Evolutionary conservation across 75 land plant genomes (phyloP), one percentile per base, ranked within the genome.

Genomic region (Chamaecyparis obtusa): DNA sequence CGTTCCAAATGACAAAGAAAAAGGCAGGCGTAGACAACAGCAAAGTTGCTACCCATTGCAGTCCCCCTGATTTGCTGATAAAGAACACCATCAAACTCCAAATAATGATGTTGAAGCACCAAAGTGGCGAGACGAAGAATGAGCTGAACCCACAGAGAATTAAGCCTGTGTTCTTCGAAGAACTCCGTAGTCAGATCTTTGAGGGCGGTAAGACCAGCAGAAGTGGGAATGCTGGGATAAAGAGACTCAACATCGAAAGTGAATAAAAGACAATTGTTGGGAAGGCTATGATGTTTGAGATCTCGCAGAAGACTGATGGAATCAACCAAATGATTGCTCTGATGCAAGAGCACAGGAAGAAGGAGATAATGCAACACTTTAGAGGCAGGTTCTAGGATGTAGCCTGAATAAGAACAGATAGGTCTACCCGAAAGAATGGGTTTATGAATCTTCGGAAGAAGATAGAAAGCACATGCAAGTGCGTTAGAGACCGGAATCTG

Each of bases 21-120:
- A 0, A 85, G 1, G 17, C 75, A 85, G 32, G 78, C 44, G 16
- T 85, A 85, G 1, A 35, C 71, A 16, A 67, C 86, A 13, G 7
- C 33, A 85, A 85, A 85, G 21, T 67, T 85, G 5, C 76, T 67
- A 0, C 21, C 86, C 86, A 60, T 85, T 0, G 75, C 7, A 67
- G 43, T 67, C 13, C 86, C 60, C 37, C 41, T 9, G 37, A 85
- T 64, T 27, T 85, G 77, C 30, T 33, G 33, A 5, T 37, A 67
- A 21, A 21, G 9, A 1, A 57, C 0, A 21, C 30, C 49, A 67
- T 85, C 39, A 36, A 85, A 33, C 30, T 41, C 35, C 6, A 85
- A 16, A 37, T 15, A 85, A 67, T 85, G 57, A 5, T 67, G 7
- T 17, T 16, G 5, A 0, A 37, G 9, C 6, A 85, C 3, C 5